Conservation (phyloP, 768 basidiomycete species). For the Chalciporus pseudorubinellus region DNA sequence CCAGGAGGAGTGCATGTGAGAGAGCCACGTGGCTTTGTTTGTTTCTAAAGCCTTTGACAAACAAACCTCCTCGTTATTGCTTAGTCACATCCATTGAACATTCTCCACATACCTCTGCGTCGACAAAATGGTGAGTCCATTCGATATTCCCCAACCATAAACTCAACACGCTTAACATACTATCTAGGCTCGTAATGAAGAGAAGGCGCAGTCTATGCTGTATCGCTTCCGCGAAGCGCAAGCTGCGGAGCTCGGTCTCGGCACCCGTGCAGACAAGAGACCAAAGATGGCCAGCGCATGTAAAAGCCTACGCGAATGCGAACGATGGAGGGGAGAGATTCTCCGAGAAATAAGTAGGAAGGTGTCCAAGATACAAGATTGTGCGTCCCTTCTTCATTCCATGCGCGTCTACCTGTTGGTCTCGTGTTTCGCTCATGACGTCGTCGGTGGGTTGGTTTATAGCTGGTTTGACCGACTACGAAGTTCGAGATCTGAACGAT, state of each 20-base stretch:
- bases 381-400: constrained; percentile 42
- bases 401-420: no score
- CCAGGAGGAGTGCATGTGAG: no score
- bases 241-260: constrained; percentile 91
- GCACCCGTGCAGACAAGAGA: constrained; percentile 77
- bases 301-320: constrained; percentile 89
- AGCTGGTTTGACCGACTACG: constrained; percentile 95
- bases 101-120: neutral
- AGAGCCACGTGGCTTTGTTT: constrained; percentile 24
- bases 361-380: constrained; percentile 96
- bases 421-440: no score
- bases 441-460: neutral
- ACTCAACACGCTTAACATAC: neutral
- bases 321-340: constrained; percentile 95
- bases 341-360: constrained; percentile 92
- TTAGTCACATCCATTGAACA: neutral
- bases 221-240: constrained; percentile 97
- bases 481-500: constrained; percentile 93
- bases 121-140: constrained; percentile 16
- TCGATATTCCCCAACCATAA: no score
- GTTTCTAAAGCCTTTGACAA: constrained; percentile 27
- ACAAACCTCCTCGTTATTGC: constrained; percentile 9
- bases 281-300: constrained; percentile 91
- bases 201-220: constrained; percentile 94
- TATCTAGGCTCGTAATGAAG: constrained; percentile 89